These are phyloP conservation scores for Sapria himalayana DNA, from an alignment of 345 rosid species.

Conservation along the genomic window DNA sequence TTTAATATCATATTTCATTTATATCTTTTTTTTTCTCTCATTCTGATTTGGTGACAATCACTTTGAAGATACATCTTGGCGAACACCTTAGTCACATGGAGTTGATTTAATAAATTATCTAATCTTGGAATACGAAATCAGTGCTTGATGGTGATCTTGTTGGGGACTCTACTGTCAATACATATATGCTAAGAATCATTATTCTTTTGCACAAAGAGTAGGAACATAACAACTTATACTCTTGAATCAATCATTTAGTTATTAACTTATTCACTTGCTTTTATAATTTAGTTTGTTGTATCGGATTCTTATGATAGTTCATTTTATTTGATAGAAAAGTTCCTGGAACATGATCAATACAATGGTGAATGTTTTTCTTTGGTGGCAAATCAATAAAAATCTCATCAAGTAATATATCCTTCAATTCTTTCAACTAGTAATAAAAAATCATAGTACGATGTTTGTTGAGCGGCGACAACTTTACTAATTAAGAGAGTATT, in stretches of 20 bases:
- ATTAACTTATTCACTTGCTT: not conserved
- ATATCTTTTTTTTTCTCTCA: not conserved
- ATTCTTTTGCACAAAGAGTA: not conserved
- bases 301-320: not conserved
- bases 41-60: not conserved
- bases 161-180: not conserved
- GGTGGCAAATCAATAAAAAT: not conserved
- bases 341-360: not conserved
- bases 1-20: not conserved
- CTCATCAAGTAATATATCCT: not conserved
- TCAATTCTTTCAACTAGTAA: not conserved
- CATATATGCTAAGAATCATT: not conserved
- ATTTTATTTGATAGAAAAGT: not conserved
- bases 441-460: not conserved
- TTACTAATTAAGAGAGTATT: not conserved
- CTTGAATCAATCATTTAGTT: not conserved
- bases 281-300: not conserved
- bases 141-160: not conserved
- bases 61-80: not conserved
- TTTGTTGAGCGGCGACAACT: not conserved
- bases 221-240: not conserved
- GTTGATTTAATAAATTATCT: not conserved
- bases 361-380: not conserved
- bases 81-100: not conserved
- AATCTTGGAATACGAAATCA: not conserved